Percentiles rank a stretch among this genome's conserved stretches.
phyloP scores from a whole-genome alignment of 345 rosid species.

The Rhizophora mangle region DNA sequence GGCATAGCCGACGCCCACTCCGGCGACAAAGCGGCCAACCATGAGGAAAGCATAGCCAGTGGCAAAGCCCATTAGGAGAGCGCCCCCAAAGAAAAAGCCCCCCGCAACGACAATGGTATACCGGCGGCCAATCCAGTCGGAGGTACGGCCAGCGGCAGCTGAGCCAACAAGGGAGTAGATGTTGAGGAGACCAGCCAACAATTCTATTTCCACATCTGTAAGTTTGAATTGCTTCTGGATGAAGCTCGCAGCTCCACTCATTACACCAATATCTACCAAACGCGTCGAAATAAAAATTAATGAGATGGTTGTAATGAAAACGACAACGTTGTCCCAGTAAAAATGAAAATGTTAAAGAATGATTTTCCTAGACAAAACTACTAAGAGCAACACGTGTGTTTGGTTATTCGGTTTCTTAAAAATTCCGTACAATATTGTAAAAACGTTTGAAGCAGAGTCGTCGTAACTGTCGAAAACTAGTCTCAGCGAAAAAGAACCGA shows the following conservation, averaged over 20 bases:
- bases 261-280: conserved; percentile 66
- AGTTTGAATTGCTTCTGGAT: conserved; percentile 44
- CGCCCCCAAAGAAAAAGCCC: conserved; percentile 75
- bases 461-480: too few relatives aligned
- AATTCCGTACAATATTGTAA: too few relatives aligned
- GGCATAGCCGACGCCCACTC: conserved; percentile 83
- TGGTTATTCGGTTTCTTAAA: too few relatives aligned
- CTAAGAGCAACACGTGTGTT: too few relatives aligned
- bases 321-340: too few relatives aligned
- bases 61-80: conserved; percentile 84
- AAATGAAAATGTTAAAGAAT: too few relatives aligned
- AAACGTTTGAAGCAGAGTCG: too few relatives aligned
- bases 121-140: conserved; percentile 89
- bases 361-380: too few relatives aligned
- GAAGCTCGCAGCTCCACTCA: conserved; percentile 71
- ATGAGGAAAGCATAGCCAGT: conserved; percentile 75
- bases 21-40: conserved; percentile 90
- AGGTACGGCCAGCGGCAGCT: conserved; percentile 69
- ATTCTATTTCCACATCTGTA: conserved; percentile 42
- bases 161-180: conserved; percentile 70
- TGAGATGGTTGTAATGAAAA: too few relatives aligned
- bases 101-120: conserved; percentile 81
- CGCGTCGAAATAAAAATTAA: not conserved
- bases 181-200: conserved; percentile 64
- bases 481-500: too few relatives aligned